These are phyloP conservation scores for Cucurbita pepo DNA, from an alignment of 306 rosid species.

Conservation along the genomic window DNA sequence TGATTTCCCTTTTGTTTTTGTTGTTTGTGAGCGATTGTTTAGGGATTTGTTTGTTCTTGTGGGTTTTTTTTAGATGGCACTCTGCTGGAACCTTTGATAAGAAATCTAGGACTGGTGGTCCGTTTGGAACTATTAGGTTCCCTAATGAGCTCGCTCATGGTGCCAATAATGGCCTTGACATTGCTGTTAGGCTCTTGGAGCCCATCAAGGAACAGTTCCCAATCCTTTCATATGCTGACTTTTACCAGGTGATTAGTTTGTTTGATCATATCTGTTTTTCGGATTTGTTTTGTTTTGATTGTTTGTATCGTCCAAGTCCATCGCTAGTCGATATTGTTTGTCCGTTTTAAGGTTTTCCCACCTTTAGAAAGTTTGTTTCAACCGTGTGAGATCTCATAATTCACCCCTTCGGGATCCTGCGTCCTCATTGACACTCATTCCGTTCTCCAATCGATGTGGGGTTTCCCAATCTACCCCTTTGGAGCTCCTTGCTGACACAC, in stretches of 20 bases:
- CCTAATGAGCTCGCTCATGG: conserved; percentile 49
- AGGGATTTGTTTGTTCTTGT: not conserved
- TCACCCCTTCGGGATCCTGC: no score
- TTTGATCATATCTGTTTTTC: not conserved
- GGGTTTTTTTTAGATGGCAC: conserved; percentile 57
- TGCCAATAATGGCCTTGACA: conserved; percentile 84
- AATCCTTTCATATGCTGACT: conserved; percentile 55
- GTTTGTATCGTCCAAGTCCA: no score
- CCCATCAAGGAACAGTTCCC: conserved; percentile 81
- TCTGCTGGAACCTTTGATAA: conserved; percentile 81
- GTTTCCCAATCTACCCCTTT: no score
- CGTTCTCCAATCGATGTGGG: no score
- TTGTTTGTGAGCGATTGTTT: not conserved
- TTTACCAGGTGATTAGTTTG: conserved; percentile 45
- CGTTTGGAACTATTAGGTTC: conserved; percentile 73
- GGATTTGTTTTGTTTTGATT: no score
- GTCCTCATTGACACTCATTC: no score
- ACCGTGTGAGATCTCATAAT: no score
- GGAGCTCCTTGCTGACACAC: no score
- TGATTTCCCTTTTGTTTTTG: not conserved
- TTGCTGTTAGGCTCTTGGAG: conserved; percentile 81
- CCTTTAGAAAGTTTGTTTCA: no score
- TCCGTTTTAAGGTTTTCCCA: no score
- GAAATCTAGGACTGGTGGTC: conserved; percentile 70
- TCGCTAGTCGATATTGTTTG: no score